Conservation (phyloP, 345 rosid species). For the Dimocarpus longan region DNA sequence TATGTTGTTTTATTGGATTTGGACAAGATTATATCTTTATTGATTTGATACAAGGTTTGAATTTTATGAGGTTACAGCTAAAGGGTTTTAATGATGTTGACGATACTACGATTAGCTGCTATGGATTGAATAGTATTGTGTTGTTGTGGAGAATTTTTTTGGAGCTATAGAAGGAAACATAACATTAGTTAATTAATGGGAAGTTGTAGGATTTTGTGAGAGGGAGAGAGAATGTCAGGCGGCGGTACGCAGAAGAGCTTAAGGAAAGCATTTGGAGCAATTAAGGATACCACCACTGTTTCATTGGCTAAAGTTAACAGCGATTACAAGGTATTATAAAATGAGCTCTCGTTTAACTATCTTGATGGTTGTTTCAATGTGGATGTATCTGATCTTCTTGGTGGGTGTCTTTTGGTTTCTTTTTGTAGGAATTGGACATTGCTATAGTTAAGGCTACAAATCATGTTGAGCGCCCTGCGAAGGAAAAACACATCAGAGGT, state of each 20-base stretch:
- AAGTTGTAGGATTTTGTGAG: conserved; percentile 38
- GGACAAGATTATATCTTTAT: conserved; percentile 26
- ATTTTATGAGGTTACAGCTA: not conserved
- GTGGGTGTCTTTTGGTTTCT: conserved; percentile 8
- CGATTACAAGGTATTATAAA: conserved; percentile 75
- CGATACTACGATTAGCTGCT: not conserved
- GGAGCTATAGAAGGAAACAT: not conserved
- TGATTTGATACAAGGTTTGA: conserved; percentile 11
- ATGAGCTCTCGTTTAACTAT: not conserved
- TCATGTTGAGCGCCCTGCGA: conserved; percentile 91
- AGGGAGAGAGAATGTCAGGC: conserved; percentile 65
- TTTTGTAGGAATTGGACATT: conserved; percentile 78
- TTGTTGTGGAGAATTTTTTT: not conserved
- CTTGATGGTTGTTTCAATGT: not conserved
- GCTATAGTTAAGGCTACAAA: conserved; percentile 96
- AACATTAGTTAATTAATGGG: conserved; percentile 23
- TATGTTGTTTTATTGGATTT: not conserved
- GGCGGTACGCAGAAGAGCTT: conserved; percentile 87
- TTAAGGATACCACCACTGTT: conserved; percentile 96
- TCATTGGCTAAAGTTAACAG: conserved; percentile 98
- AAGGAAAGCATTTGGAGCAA: conserved; percentile 92
- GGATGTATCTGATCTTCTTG: conserved; percentile 17
- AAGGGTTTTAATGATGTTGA: conserved; percentile 19
- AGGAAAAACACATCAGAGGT: conserved; percentile 89
- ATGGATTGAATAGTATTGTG: conserved; percentile 4